Base-by-base conservation (phyloP, 176 grass and related monocot genomes). In the Saccharum officinarum region DNA sequence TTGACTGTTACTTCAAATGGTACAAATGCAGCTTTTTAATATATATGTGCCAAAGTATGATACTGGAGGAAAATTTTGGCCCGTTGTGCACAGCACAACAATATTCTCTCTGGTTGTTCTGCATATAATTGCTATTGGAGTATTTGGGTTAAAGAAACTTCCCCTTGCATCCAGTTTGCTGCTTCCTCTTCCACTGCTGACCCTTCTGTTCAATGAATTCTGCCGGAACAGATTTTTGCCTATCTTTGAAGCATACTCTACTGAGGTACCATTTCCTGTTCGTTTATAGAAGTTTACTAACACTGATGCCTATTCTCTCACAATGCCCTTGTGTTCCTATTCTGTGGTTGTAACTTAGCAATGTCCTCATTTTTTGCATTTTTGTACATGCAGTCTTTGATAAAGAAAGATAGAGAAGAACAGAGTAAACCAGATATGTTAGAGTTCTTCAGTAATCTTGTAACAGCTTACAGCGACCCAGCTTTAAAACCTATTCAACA, bases 51-150 rank as follows among this genome's bases (percentile, higher is more conserved):
- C 97, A 3, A 92, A 97, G 86, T 99, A 99, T 84, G 97, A 99
- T 28, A 94, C 97, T 69, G 92, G 94, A 82, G 97, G 97, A 73
- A 91, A 73, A 81, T 99, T 99, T 89, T 99, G 97, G 97, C 92
- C 94, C 0, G 66, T 91, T 20, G 94, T 99, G 67, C 97, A 97
- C 82, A 91, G 73, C 31, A 67, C 90, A 34, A 94, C 88, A 60
- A 97, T 97, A 91, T 99, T 97, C 59, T 96, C 92, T 77, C 88
- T 99, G 41, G 55, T 99, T 15, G 76, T 99, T 67, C 87, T 97
- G 88, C 97, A 99, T 84, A 73, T 94, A 78, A 83, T 99, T 82
- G 80, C 86, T 40, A 87, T 96, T 63, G 97, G 97, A 80, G 87
- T 99, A 75, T 92, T 99, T 78, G 92, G 92, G 49, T 54, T 99